Evolutionary conservation across 2,329 filamentous ascomycete species (phyloP).

Genomic region (Xylaria multiplex): DNA sequence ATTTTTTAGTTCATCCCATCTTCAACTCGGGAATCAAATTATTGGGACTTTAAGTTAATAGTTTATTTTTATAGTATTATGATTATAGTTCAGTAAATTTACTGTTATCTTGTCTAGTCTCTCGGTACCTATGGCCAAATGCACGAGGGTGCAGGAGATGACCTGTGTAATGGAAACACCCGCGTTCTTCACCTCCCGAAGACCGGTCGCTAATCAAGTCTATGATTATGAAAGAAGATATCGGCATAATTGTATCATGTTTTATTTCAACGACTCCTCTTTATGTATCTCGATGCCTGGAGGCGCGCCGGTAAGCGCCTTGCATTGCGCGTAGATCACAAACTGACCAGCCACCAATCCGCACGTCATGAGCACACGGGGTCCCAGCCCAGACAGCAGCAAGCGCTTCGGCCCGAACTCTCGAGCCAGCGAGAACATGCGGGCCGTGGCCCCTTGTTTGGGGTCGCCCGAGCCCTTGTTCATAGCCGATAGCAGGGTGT

Average conservation of each 20-base stretch:
- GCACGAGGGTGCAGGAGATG: too few relatives aligned
- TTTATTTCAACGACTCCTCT: conserved; percentile 47
- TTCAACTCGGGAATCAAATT: too few relatives aligned
- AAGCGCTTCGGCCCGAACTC: conserved; percentile 63
- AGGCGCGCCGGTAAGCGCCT: conserved; percentile 62
- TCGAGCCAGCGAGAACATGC: conserved; percentile 62
- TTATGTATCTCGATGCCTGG: conserved; percentile 65
- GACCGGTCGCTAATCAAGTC: neutral
- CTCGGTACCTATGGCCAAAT: neutral
- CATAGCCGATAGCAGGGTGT: conserved; percentile 67
- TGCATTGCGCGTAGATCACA: conserved; percentile 66
- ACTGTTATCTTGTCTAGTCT: neutral
- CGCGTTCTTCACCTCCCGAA: conserved; percentile 5
- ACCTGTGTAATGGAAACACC: neutral
- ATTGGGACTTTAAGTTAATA: too few relatives aligned
- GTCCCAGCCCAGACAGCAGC: conserved; percentile 59
- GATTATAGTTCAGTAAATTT: neutral
- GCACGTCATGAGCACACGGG: conserved; percentile 64
- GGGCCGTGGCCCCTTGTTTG: conserved; percentile 58
- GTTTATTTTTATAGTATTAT: too few relatives aligned
- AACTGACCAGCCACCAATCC: conserved; percentile 64
- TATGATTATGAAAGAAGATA: neutral
- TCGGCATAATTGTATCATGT: neutral
- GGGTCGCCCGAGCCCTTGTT: conserved; percentile 64
- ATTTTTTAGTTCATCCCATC: too few relatives aligned